A percentile compares a stretch with the other conserved stretches of the same genome.
Evolutionary conservation across 768 basidiomycete genomes (phyloP).

Genomic region (Cyathus striatus): DNA sequence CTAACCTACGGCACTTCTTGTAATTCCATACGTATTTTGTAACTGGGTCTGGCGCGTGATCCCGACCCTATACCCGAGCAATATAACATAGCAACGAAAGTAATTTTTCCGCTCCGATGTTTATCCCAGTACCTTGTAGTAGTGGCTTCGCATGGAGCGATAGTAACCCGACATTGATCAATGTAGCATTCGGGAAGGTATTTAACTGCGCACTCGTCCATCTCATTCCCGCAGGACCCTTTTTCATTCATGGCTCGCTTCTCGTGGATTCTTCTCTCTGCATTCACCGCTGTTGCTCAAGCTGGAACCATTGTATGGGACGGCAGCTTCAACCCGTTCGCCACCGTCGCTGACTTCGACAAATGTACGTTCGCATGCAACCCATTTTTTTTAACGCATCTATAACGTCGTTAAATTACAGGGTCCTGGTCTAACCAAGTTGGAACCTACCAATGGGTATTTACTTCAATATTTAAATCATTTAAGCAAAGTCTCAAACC

Average conservation of each 20-base stretch:
- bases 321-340: conserved; percentile 47
- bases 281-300: conserved; percentile 24
- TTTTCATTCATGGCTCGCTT: conserved; percentile 18
- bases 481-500: not conserved
- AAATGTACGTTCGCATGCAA: conserved; percentile 39
- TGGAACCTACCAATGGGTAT: conserved; percentile 54
- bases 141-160: conserved; percentile 23
- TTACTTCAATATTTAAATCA: conserved; percentile 1
- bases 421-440: conserved; percentile 56
- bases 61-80: conserved; percentile 9
- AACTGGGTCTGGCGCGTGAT: conserved; percentile 17
- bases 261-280: conserved; percentile 26
- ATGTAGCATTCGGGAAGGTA: conserved; percentile 6
- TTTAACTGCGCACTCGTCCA: conserved; percentile 5
- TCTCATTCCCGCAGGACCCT: not conserved
- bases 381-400: not conserved
- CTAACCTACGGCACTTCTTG: conserved; percentile 13
- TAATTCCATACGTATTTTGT: conserved; percentile 13
- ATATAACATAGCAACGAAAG: conserved; percentile 5
- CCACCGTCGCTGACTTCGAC: conserved; percentile 44
- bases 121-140: conserved; percentile 23
- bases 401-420: conserved; percentile 11
- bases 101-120: conserved; percentile 29
- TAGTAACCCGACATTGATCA: conserved; percentile 26
- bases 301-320: conserved; percentile 53